These are phyloP conservation scores for Stereum hirsutum DNA, from an alignment of 1,284 basidiomycete species.

Conservation along the genomic window DNA sequence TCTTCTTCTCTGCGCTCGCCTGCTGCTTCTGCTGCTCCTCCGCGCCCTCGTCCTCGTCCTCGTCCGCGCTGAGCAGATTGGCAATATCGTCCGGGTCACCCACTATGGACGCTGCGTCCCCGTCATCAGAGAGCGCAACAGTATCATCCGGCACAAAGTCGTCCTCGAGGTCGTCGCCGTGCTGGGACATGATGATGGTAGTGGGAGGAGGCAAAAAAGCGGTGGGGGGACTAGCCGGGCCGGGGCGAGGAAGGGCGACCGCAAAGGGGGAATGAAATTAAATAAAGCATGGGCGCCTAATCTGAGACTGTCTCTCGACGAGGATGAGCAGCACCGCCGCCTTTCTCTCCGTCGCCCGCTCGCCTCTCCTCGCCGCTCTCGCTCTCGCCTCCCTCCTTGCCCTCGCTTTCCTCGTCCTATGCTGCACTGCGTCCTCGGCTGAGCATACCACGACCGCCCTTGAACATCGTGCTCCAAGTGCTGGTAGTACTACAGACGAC, in stretches of 20 bases:
- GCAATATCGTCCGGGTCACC: slow-evolving; percentile 29
- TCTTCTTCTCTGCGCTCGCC: slow-evolving; percentile 40
- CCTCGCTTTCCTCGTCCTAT: slow-evolving; percentile 2
- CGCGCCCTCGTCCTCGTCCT: slow-evolving; percentile 27
- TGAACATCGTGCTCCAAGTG: background rate
- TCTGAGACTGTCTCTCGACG: background rate
- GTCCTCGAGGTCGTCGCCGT: slow-evolving; percentile 74
- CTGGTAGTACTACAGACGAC: no score
- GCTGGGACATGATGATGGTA: slow-evolving; percentile 20
- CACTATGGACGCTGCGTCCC: slow-evolving; percentile 21
- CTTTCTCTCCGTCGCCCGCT: background rate
- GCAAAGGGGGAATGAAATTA: background rate
- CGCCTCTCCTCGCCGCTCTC: background rate
- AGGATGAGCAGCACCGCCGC: no score
- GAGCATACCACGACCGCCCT: background rate
- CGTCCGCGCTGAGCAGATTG: slow-evolving; percentile 34
- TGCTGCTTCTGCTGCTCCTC: slow-evolving; percentile 13
- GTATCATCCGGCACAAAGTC: slow-evolving; percentile 69
- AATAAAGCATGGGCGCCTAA: background rate
- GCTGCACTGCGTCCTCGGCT: slow-evolving; percentile 1
- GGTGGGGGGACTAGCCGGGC: background rate
- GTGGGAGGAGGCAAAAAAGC: background rate
- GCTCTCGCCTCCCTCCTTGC: background rate
- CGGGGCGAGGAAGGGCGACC: background rate
- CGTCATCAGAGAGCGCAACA: slow-evolving; percentile 50